A percentile compares a stretch with the other conserved stretches of the same genome.
Evolutionary conservation across 2,329 filamentous ascomycete species (phyloP).

Genomic region (Periglandula ipomoeae): DNA sequence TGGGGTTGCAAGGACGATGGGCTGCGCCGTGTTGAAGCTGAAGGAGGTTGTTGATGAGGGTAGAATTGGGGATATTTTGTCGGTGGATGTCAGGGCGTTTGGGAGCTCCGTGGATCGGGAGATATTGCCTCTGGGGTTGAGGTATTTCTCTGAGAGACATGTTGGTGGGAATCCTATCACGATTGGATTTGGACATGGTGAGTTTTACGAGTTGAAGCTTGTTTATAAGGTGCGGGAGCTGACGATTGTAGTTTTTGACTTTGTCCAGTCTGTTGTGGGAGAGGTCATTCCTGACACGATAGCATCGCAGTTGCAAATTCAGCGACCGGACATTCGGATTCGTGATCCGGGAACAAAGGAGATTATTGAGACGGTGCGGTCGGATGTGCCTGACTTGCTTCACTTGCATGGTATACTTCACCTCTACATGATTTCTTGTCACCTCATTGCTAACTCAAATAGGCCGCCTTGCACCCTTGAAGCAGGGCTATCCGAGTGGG

Average conservation of each 20-base stretch:
- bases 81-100: constrained; percentile 33
- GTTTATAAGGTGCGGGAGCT: not conserved
- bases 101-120: constrained; percentile 28
- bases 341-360: constrained; percentile 19
- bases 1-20: constrained; percentile 42
- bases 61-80: constrained; percentile 42
- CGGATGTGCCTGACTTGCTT: constrained; percentile 36
- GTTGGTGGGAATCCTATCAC: constrained; percentile 36
- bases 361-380: constrained; percentile 22
- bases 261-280: constrained; percentile 35
- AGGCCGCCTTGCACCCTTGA: constrained; percentile 5
- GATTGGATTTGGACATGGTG: constrained; percentile 33
- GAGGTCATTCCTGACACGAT: constrained; percentile 26
- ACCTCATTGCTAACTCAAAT: not conserved
- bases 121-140: constrained; percentile 22
- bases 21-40: constrained; percentile 32
- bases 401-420: constrained; percentile 16
- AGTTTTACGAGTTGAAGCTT: constrained; percentile 11
- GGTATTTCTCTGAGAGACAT: constrained; percentile 39
- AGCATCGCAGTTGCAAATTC: constrained; percentile 33
- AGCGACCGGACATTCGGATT: constrained; percentile 31
- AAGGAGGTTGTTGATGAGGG: constrained; percentile 34
- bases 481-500: constrained; percentile 21
- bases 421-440: not conserved
- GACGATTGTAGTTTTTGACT: constrained; percentile 31